These are phyloP conservation scores for Sugiyamaella marilandica DNA, from an alignment of 805 yeast genomes.

Conservation along the genomic window DNA sequence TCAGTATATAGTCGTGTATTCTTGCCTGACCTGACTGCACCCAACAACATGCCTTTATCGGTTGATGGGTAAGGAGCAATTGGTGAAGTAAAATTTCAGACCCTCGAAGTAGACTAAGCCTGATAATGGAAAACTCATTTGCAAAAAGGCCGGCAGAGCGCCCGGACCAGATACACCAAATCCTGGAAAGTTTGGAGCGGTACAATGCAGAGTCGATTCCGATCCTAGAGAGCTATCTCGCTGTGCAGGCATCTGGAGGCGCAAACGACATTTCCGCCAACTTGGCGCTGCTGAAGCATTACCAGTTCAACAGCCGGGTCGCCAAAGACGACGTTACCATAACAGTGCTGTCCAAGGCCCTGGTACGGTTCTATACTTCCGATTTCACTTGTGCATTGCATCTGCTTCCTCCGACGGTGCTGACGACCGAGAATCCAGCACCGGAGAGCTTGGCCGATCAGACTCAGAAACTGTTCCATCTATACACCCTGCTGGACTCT, in stretches of 20 bases:
- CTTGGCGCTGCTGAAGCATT: constrained; percentile 44
- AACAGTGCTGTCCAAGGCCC: constrained; percentile 39
- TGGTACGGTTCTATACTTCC: constrained; percentile 38
- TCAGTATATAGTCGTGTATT: no score
- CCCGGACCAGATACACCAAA: constrained; percentile 39
- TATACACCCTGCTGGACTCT: constrained; percentile 29
- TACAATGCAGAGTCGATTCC: constrained; percentile 42
- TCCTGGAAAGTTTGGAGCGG: constrained; percentile 41
- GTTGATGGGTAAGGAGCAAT: no score
- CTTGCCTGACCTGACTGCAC: background rate
- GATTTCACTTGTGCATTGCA: constrained; percentile 45
- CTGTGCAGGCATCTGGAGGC: constrained; percentile 35
- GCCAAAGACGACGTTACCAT: constrained; percentile 37
- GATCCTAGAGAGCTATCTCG: constrained; percentile 43
- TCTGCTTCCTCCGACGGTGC: constrained; percentile 40
- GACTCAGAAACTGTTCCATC: constrained; percentile 28
- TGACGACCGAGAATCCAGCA: constrained; percentile 23
- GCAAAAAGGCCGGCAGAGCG: constrained; percentile 35
- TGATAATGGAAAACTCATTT: constrained; percentile 34
- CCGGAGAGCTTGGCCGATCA: constrained; percentile 25
- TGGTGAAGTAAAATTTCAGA: background rate
- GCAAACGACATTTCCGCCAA: constrained; percentile 40
- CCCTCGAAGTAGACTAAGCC: background rate
- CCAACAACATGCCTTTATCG: no score
- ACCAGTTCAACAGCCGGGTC: constrained; percentile 35